A percentile compares a stretch with the other conserved stretches of the same genome.
phyloP scores from a whole-genome alignment of 257 asterid species.

The Nicotiana tabacum region DNA sequence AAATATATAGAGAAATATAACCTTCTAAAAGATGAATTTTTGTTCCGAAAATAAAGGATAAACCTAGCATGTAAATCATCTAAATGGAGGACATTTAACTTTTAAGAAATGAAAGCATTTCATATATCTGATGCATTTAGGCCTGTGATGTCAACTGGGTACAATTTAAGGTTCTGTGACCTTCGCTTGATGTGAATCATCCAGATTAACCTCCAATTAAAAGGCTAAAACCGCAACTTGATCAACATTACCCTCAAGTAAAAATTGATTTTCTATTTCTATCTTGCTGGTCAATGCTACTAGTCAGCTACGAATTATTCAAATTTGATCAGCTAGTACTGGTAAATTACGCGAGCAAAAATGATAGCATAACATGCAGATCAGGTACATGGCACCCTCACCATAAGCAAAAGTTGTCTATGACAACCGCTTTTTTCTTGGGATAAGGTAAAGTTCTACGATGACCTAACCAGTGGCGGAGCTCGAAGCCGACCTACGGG shows the following conservation, averaged over 20 bases:
- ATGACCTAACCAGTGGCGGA: neutral
- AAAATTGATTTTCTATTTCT: neutral
- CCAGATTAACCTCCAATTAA: neutral
- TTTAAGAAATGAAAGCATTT: neutral
- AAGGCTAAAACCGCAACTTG: neutral
- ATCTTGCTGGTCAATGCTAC: neutral
- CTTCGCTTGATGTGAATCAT: neutral
- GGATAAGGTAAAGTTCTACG: neutral
- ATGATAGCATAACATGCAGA: neutral
- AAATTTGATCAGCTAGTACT: neutral
- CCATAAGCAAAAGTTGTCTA: neutral
- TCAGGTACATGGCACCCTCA: neutral
- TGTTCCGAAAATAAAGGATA: neutral
- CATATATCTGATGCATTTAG: neutral
- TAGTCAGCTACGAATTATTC: neutral
- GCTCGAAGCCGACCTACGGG: too few species aligned
- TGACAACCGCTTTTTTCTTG: neutral
- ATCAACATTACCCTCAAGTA: neutral
- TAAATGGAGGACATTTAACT: neutral
- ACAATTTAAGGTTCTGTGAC: neutral
- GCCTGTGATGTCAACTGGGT: neutral
- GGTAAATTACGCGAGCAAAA: neutral
- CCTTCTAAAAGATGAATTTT: neutral
- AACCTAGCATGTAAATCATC: conserved; percentile 1
- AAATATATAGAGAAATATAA: neutral